A percentile compares a stretch with the other conserved stretches of the same genome.
These are phyloP conservation scores for Picea mariana DNA, from an alignment of 83 land plant species.

Conservation along the genomic window DNA sequence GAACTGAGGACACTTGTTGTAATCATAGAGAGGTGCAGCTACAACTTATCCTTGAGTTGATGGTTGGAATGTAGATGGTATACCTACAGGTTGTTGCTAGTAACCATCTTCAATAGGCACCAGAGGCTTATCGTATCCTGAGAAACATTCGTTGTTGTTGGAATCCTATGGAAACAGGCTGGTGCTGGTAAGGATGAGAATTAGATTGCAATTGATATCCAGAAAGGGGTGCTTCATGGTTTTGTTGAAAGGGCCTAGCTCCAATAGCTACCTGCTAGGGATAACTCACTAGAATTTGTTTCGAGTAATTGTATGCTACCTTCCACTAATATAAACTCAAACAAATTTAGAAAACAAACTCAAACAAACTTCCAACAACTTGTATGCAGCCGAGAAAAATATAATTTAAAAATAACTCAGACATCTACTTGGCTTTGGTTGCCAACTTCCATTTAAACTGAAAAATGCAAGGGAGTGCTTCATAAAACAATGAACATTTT, in stretches of 20 bases:
- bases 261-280: conserved; percentile 5
- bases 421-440: not conserved
- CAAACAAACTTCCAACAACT: not conserved
- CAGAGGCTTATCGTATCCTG: not conserved
- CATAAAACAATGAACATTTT: too few relatives aligned
- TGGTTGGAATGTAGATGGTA: not conserved
- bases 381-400: not conserved
- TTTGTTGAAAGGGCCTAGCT: not conserved
- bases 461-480: too few relatives aligned
- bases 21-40: conserved; percentile 9
- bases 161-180: conserved; percentile 1
- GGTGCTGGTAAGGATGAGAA: conserved; percentile 6
- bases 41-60: conserved; percentile 5
- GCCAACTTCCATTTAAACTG: not conserved
- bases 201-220: conserved; percentile 11
- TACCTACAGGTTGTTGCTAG: too few relatives aligned
- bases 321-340: not conserved
- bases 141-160: conserved; percentile 3
- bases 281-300: not conserved
- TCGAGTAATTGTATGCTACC: conserved; percentile 7
- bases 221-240: not conserved
- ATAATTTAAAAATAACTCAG: not conserved
- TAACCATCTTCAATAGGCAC: not conserved
- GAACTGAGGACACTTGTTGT: conserved; percentile 1
- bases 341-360: not conserved